Evolutionary conservation across 768 basidiomycete genomes (phyloP).

Genomic region (Podaxis mareebaensis): DNA sequence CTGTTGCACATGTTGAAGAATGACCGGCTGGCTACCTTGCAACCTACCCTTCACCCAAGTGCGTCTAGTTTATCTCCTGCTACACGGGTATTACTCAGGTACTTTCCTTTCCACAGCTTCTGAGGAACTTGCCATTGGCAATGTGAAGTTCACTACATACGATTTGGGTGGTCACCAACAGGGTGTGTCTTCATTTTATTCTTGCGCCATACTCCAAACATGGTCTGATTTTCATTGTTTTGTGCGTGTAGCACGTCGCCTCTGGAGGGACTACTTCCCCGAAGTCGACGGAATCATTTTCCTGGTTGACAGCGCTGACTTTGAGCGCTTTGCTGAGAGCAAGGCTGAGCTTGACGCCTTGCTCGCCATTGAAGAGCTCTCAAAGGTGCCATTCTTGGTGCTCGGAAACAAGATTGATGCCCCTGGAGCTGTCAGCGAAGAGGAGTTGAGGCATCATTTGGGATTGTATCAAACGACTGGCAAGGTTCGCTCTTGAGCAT

Average conservation of each 20-base stretch:
- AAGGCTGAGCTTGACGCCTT: constrained; percentile 97
- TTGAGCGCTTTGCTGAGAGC: constrained; percentile 93
- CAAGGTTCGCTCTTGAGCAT: constrained; percentile 61
- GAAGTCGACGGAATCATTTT: constrained; percentile 99
- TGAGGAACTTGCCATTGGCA: constrained; percentile 97
- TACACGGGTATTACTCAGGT: constrained; percentile 10
- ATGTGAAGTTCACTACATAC: constrained; percentile 98
- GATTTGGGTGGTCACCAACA: constrained; percentile 98
- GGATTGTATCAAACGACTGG: constrained; percentile 99
- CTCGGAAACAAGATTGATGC: constrained; percentile 99
- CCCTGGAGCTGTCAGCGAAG: constrained; percentile 95
- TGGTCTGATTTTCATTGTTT: neutral
- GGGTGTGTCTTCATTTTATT: constrained; percentile 47
- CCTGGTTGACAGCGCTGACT: constrained; percentile 96
- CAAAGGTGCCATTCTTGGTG: constrained; percentile 96
- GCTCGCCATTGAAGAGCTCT: constrained; percentile 91
- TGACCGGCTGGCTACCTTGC: constrained; percentile 93
- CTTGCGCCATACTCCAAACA: neutral
- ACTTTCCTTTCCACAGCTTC: constrained; percentile 61
- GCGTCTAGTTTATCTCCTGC: constrained; percentile 27
- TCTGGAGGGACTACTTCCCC: constrained; percentile 99
- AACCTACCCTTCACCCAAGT: constrained; percentile 99
- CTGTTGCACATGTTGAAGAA: constrained; percentile 99
- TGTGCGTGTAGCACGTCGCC: constrained; percentile 71
- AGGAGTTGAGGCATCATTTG: constrained; percentile 92